Evolutionary conservation across 2,329 filamentous ascomycete species (phyloP).

Genomic region (Scolecobasidium constrictum): DNA sequence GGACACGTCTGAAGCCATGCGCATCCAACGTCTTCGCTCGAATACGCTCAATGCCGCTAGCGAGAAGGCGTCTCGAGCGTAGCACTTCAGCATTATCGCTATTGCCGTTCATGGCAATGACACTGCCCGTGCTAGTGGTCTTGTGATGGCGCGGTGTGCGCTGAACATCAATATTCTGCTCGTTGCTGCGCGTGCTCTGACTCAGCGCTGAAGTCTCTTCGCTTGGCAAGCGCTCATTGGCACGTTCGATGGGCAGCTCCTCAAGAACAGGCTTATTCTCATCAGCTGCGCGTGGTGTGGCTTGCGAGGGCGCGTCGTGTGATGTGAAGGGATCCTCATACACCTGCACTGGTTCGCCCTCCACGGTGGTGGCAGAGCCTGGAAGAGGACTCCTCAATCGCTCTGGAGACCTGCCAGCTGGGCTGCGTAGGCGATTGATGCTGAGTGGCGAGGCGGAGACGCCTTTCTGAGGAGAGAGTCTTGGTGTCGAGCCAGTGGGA

Average conservation of each 20-base stretch:
- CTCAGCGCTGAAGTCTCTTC: not conserved
- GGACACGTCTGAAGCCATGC: slow-evolving; percentile 69
- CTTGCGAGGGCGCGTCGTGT: slow-evolving; percentile 20
- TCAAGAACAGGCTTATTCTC: slow-evolving; percentile 35
- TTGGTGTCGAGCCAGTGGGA: slow-evolving; percentile 1
- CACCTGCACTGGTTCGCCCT: slow-evolving; percentile 28
- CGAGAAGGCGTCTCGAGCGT: slow-evolving; percentile 48
- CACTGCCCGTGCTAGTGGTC: slow-evolving; percentile 25
- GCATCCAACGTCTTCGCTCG: slow-evolving; percentile 63
- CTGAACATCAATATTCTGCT: slow-evolving; percentile 14
- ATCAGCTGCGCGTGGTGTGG: slow-evolving; percentile 20
- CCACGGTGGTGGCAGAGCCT: not conserved
- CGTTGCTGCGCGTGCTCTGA: slow-evolving; percentile 10
- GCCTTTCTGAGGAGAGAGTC: slow-evolving; percentile 4
- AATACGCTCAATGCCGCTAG: slow-evolving; percentile 65
- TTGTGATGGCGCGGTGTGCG: slow-evolving; percentile 21
- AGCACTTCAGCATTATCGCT: slow-evolving; percentile 28
- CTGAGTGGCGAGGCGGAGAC: slow-evolving; percentile 6
- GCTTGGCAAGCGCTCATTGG: slow-evolving; percentile 10
- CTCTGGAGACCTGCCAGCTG: slow-evolving; percentile 22
- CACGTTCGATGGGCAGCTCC: slow-evolving; percentile 39
- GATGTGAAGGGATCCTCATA: slow-evolving; percentile 42
- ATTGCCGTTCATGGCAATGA: slow-evolving; percentile 20
- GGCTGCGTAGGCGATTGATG: slow-evolving; percentile 17
- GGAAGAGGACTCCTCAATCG: slow-evolving; percentile 19